Percentiles rank a stretch among this genome's conserved stretches.
Conservation (phyloP, 2,329 filamentous ascomycete species). For the Curvularia sp. region DNA sequence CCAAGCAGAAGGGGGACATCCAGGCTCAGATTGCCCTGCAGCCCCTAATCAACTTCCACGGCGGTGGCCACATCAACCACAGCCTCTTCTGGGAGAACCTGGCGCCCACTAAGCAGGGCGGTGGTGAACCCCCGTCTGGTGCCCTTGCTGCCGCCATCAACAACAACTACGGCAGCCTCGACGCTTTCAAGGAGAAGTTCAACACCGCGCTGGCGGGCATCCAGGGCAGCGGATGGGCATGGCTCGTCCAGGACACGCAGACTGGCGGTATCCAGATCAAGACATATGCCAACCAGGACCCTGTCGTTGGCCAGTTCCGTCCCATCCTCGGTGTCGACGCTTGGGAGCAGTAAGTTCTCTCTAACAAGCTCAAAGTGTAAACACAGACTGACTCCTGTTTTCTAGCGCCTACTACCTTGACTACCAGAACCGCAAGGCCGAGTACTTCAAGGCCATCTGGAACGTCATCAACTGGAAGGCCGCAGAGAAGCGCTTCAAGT, state of each 20-base stretch:
- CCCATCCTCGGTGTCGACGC: slow-evolving; percentile 90
- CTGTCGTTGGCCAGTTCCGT: slow-evolving; percentile 80
- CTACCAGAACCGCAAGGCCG: slow-evolving; percentile 96
- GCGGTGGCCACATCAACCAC: slow-evolving; percentile 72
- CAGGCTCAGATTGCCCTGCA: slow-evolving; percentile 62
- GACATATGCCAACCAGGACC: slow-evolving; percentile 86
- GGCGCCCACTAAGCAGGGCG: slow-evolving; percentile 70
- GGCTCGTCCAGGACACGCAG: slow-evolving; percentile 68
- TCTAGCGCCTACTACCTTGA: slow-evolving; percentile 65
- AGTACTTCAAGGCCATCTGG: slow-evolving; percentile 94
- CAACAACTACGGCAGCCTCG: slow-evolving; percentile 64
- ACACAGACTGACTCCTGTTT: background rate
- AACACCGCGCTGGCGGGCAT: slow-evolving; percentile 69
- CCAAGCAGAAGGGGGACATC: slow-evolving; percentile 61
- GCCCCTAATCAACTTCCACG: slow-evolving; percentile 70
- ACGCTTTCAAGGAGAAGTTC: slow-evolving; percentile 67
- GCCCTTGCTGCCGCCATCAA: slow-evolving; percentile 65
- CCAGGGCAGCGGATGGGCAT: slow-evolving; percentile 70
- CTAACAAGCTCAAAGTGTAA: background rate
- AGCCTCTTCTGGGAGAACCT: slow-evolving; percentile 74
- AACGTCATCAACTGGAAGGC: slow-evolving; percentile 96
- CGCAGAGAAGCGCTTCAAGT: slow-evolving; percentile 76
- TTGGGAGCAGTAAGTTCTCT: slow-evolving; percentile 75
- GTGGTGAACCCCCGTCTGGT: slow-evolving; percentile 68
- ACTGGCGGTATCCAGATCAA: slow-evolving; percentile 67